Base-by-base conservation (phyloP, 257 asterid genomes). In the Mentha longifolia region DNA sequence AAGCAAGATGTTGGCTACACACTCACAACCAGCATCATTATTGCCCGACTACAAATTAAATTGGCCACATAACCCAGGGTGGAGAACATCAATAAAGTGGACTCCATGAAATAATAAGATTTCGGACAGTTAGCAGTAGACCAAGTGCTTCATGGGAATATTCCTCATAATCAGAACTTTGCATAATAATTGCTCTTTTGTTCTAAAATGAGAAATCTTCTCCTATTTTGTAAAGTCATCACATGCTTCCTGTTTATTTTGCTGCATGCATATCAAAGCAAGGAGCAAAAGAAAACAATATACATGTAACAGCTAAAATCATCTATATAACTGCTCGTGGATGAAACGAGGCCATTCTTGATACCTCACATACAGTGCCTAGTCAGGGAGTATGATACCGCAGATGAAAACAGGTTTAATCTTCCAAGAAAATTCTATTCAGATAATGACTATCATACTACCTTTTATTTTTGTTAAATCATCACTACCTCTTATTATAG, bases 381-480 rank as follows among this genome's bases (percentile, higher is more conserved):
- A 55, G 19, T 35, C 57, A 74, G 50, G 71, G 57, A 70, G 35
- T 60, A 66, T 52, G 62, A 55, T 60, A 57, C 61, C 54, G 33
- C 54, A 33, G 50, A 70, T 16, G 25, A 43, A 50, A 45, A 41
- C 43, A 65, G 4, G 54, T 12, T 42, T 50, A 50, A 22, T 61
- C 71, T 19, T 33, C 50, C 33, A 54, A n/a, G 64, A 43, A 46
- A 61, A 20, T 65, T 59, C 43, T 10, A 57, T 71, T 77, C 57
- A 69, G 33, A 70, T 62, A 51, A 41, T 62, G 30, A 61, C 20
- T 50, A 22, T 51, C 45, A 45, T 41, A 31, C 74, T 19, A 59
- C 61, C 37, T 59, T 39, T 30, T 58, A 10, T 37, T 59, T 45
- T 60, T 22, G 28, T 31, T 0, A 46, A 19, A 61, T 49, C 62